A percentile compares a stretch with the other conserved stretches of the same genome.
These are phyloP conservation scores for Apostasia ramifera DNA, from an alignment of 106 monocot genomes.

Conservation along the genomic window DNA sequence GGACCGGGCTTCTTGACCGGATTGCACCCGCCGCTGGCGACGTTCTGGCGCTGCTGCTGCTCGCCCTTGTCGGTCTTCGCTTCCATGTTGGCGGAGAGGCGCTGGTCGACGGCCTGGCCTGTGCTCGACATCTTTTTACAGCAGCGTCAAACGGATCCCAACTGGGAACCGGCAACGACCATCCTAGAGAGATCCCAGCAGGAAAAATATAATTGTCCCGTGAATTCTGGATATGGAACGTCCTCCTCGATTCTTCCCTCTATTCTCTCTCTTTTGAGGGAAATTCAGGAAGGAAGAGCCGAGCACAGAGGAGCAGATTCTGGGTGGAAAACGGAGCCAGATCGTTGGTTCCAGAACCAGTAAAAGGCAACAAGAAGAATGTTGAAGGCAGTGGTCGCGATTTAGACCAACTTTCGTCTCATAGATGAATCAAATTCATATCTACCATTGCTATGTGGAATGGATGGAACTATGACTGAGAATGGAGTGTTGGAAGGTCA, in stretches of 20 bases:
- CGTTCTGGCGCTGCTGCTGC: not conserved
- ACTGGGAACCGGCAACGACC: not conserved
- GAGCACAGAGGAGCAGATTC: not conserved
- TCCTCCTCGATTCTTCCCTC: not conserved
- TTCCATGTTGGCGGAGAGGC: not conserved
- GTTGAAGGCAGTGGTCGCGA: no score
- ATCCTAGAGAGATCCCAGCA: not conserved
- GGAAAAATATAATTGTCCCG: not conserved
- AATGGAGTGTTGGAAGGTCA: no score
- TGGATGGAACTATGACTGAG: no score
- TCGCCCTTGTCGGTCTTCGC: not conserved
- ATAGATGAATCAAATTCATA: not conserved
- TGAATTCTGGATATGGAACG: not conserved
- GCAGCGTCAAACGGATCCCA: not conserved
- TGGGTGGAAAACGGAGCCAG: not conserved
- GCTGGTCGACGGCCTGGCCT: slow-evolving; percentile 1
- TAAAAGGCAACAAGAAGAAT: not conserved
- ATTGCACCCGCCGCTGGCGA: slow-evolving; percentile 38
- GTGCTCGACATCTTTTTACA: slow-evolving; percentile 6
- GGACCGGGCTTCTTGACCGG: slow-evolving; percentile 49
- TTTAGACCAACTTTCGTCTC: not conserved
- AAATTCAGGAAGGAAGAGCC: not conserved
- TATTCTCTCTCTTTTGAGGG: not conserved
- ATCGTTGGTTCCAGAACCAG: not conserved
- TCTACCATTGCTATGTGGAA: no score